A percentile compares a stretch with the other conserved stretches of the same genome.
Conservation (phyloP, 2,329 filamentous ascomycete genomes). For the Elsinoe fawcettii region DNA sequence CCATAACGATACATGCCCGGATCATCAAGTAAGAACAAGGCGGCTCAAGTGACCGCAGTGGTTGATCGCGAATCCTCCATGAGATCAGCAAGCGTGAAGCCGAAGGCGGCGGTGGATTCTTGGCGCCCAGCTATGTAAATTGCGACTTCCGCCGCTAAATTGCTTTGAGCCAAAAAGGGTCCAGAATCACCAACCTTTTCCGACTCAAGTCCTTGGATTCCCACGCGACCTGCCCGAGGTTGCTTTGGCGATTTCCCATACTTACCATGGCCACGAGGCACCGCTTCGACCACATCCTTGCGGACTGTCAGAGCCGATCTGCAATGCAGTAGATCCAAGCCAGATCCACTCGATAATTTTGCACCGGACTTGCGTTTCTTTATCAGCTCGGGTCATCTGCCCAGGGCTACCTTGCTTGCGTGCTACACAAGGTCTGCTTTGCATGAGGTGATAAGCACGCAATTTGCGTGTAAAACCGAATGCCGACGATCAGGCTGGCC, state of each 20-base stretch:
- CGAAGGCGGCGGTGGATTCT: background rate
- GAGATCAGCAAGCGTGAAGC: background rate
- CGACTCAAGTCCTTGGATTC: background rate
- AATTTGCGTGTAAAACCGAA: background rate
- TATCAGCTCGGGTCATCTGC: background rate
- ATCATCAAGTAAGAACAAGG: background rate
- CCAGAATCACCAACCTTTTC: background rate
- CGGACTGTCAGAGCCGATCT: slow-evolving; percentile 2
- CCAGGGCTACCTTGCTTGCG: background rate
- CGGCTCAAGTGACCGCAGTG: background rate
- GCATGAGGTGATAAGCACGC: background rate
- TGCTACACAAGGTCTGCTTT: background rate
- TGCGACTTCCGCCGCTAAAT: slow-evolving; percentile 11
- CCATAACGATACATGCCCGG: background rate
- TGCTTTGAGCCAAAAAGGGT: background rate
- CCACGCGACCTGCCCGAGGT: slow-evolving; percentile 6
- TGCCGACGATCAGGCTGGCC: background rate
- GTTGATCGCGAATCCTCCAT: background rate
- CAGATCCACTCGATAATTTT: slow-evolving; percentile 8
- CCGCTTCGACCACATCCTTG: background rate
- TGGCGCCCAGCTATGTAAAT: slow-evolving; percentile 2
- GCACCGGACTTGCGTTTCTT: background rate
- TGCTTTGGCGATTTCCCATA: background rate
- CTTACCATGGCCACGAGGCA: background rate
- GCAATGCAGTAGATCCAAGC: slow-evolving; percentile 7